A percentile compares a stretch with the other conserved stretches of the same genome.
phyloP scores from a whole-genome alignment of 345 rosid species.

The Populus alba region DNA sequence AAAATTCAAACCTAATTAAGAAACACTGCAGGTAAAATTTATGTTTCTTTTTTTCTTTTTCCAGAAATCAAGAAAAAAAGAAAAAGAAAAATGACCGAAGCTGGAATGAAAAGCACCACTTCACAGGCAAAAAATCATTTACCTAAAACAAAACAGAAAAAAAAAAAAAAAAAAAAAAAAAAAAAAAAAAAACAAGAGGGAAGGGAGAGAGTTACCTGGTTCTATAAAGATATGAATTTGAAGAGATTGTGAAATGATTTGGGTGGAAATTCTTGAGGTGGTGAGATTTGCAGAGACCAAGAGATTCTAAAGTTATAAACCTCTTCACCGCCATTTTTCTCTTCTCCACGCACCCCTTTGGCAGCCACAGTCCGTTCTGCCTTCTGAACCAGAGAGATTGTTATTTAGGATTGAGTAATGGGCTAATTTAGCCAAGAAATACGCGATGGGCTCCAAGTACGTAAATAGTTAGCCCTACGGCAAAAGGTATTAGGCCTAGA shows the following conservation, averaged over 20 bases:
- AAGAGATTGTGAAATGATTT: neutral
- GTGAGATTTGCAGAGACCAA: conserved; percentile 23
- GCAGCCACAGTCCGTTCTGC: neutral
- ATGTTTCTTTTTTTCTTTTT: neutral
- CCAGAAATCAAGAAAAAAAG: neutral
- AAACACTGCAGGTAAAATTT: neutral
- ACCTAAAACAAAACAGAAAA: neutral
- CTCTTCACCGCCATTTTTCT: conserved; percentile 33
- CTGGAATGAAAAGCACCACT: too few relatives aligned
- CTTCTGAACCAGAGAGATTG: neutral
- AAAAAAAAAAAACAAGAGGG: neutral
- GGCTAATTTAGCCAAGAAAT: too few relatives aligned
- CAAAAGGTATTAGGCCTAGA: too few relatives aligned
- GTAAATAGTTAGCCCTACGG: too few relatives aligned
- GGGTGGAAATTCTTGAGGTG: conserved; percentile 15
- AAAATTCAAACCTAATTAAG: neutral
- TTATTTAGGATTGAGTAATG: neutral
- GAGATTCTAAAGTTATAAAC: conserved; percentile 17
- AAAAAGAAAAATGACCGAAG: neutral
- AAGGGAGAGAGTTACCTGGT: neutral
- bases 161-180: too few relatives aligned
- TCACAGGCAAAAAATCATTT: too few relatives aligned
- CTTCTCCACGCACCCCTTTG: neutral
- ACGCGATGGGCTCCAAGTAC: too few relatives aligned
- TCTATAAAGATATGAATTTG: neutral